Base-by-base conservation (phyloP, 2,329 filamentous ascomycete genomes). In the Teratosphaeria pseudoeucalypti region DNA sequence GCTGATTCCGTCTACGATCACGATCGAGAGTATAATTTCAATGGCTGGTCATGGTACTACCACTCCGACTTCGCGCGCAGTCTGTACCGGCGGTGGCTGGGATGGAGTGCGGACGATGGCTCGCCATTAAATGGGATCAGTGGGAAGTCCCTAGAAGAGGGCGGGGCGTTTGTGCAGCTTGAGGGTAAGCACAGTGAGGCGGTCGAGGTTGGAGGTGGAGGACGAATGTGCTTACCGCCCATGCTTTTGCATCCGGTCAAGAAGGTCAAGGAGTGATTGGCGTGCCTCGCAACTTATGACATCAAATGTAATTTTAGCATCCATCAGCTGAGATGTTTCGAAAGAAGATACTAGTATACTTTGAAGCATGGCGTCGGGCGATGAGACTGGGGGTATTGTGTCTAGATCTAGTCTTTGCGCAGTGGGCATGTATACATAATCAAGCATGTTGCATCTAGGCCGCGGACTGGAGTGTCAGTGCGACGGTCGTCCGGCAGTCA, bases 31-130 rank as follows among this genome's bases (percentile, higher is more conserved):
- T 90, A 94, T 74, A 96, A 96, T 73, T 87, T 96, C 70, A 80
- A 82, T 58, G 91, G 92, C 0, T 85, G 90, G 68, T 90, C 86
- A 23, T 97, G 91, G 91, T 96, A 94, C 74, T 96, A 95, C 74
- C 89, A 91, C 65, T 87, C 88, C 0, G 85, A 85, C 1, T 96
- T 96, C 70, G 85, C 89, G 6, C 82, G 85, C 2, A 90, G 90
- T 64, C 69, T 97, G 69, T 96, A 94, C 78, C 81, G 85, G 56
- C 81, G 90, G 62, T 97, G 92, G 92, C 76, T 96, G 39, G 92
- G 91, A 1, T 84, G 92, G 68, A 84, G 47, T 11, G 37, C 34
- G 16, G 52, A 58, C 16, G 56, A 60, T 27, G 26, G 16, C 11
- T 55, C 27, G 16, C 58, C 60, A 12, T 29, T 82, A 78, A 79